Evolutionary conservation across 2,329 filamentous ascomycete genomes (phyloP), one percentile per base, ranked within the genome.

Genomic region (Penicillium sp.): DNA sequence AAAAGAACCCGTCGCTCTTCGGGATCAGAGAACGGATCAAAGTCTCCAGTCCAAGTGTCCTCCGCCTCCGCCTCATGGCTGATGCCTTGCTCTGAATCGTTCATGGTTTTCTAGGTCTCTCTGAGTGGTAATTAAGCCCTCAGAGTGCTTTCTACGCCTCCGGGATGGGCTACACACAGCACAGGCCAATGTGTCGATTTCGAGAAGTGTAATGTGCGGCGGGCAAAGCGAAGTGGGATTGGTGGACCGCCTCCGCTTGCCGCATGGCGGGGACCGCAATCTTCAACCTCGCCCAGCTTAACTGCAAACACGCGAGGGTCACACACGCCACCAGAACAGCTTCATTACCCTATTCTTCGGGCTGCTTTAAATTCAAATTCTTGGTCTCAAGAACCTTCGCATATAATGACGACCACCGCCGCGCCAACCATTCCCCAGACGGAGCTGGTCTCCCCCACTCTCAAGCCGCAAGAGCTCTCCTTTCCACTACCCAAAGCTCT

Each of bases 1-100:
- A 91, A 91, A 10, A 98, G 84, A 52, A 96, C 92, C 63, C 84
- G 84, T 52, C 87, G 82, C 78, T 99, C 94, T 65, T 96, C 92
- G 0, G 88, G 87, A 70, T 97, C 93, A 10, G 86, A 81, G 52
- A 89, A 82, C 16, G 86, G 84, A 59, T 89, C 85, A 65, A 88
- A 87, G 55, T 89, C 82, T 2, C 86, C 87, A 37, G 78, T 78
- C 87, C 88, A 90, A 53, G 65, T 70, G 45, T 56, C 57, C 22
- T 64, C 61, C 30, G 57, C 49, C 6, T 65, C 65, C 46, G 49
- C 64, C 13, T 55, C 52, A 10, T 55, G 43, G 45, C 53, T n/a
- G 8, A 43, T 19, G 38, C 14, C 28, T 55, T 42, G 19, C 59
- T 28, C 10, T 22, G 48, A n/a, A 3, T 61, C 63, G 33, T 57